A percentile compares a stretch with the other conserved stretches of the same genome.
Evolutionary conservation across 371 early-diverging fungal genomes (phyloP).

Genomic region (Mortierella sp.): DNA sequence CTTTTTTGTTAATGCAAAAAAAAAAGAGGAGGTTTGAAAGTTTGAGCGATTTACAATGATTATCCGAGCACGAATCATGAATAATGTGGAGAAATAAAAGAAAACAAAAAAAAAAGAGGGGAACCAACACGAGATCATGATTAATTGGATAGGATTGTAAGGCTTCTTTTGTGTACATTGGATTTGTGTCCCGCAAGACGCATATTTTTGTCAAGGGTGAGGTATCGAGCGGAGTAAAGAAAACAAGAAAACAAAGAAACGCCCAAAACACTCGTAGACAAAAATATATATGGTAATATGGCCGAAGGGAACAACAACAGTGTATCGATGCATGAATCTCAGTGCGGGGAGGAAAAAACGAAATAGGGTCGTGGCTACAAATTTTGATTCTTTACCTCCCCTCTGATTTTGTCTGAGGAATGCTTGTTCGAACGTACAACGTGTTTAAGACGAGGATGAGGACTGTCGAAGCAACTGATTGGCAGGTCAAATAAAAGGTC

Average conservation of each 20-base stretch:
- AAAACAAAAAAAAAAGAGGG: background rate
- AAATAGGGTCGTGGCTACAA: background rate
- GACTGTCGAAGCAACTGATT: background rate
- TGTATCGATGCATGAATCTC: background rate
- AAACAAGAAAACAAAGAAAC: background rate
- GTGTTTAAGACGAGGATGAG: background rate
- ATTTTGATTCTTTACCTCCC: background rate
- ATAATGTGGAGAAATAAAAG: slow-evolving; percentile 2
- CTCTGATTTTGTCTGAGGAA: background rate
- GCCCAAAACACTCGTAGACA: background rate
- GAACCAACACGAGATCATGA: background rate
- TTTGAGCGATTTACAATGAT: too few relatives aligned
- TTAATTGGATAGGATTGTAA: slow-evolving; percentile 1
- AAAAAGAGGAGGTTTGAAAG: too few relatives aligned
- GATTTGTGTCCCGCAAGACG: background rate
- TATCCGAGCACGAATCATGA: too few relatives aligned
- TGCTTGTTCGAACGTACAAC: background rate
- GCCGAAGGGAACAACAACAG: background rate
- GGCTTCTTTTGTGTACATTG: background rate
- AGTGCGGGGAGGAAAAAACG: background rate
- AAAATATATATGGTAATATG: background rate
- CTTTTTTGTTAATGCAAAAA: too few relatives aligned
- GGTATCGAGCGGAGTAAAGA: slow-evolving; percentile 3
- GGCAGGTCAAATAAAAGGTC: background rate
- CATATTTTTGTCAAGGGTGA: background rate